These are phyloP conservation scores for Biscogniauxia sp. DNA, from an alignment of 2,329 filamentous ascomycete species.

Conservation along the genomic window DNA sequence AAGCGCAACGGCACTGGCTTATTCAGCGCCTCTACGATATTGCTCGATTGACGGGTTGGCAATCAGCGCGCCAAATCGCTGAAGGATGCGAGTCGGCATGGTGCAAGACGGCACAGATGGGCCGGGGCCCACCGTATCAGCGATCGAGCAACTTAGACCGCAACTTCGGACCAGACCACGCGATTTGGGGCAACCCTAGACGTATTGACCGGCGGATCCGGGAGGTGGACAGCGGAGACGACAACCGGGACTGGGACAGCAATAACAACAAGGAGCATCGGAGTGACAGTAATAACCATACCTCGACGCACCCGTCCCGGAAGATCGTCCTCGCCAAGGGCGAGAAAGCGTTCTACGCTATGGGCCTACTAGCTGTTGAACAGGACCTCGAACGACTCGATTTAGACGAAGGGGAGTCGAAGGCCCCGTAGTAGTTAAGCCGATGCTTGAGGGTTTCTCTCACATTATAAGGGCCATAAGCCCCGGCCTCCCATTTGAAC, in stretches of 20 bases:
- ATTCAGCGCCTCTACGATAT: conserved; percentile 73
- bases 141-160: conserved; percentile 39
- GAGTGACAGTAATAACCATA: not conserved
- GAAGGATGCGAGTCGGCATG: conserved; percentile 82
- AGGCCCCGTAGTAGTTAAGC: not conserved
- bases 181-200: conserved; percentile 51
- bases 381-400: conserved; percentile 67
- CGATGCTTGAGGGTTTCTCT: not conserved
- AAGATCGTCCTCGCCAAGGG: conserved; percentile 59
- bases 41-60: conserved; percentile 80
- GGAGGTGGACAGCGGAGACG: conserved; percentile 37
- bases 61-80: conserved; percentile 77
- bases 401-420: conserved; percentile 42
- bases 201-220: conserved; percentile 52
- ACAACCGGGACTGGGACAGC: not conserved
- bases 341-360: conserved; percentile 69
- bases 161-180: conserved; percentile 27
- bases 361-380: conserved; percentile 77
- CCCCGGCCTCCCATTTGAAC: too few relatives aligned
- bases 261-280: conserved; percentile 24
- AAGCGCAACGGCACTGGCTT: conserved; percentile 73
- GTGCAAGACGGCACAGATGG: conserved; percentile 70
- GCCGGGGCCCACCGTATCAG: conserved; percentile 72
- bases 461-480: too few relatives aligned
- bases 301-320: not conserved